A percentile compares a stretch with the other conserved stretches of the same genome.
Evolutionary conservation across 495 filamentous ascomycete species (phyloP).

Genomic region (Penicillium dipodomyicola): DNA sequence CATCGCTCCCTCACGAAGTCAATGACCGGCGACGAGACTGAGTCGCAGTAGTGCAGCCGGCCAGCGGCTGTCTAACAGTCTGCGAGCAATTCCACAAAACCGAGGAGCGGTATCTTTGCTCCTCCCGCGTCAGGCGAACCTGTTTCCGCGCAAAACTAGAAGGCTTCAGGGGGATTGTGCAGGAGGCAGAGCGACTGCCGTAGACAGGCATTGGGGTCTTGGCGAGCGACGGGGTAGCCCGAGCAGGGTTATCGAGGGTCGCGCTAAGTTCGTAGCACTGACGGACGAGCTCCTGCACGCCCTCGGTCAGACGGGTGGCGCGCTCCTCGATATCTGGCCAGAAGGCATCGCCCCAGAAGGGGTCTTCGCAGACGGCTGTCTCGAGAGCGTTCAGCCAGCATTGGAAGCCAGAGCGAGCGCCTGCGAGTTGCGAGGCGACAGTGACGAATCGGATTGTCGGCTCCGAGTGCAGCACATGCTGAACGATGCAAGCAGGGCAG

Average conservation of each 20-base stretch:
- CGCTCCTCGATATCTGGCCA: conserved; percentile 55
- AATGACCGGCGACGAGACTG: conserved; percentile 29
- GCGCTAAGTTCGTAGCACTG: conserved; percentile 51
- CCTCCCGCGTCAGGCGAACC: conserved; percentile 33
- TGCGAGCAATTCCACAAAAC: conserved; percentile 27
- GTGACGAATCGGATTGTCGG: conserved; percentile 58
- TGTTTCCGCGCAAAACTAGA: conserved; percentile 36
- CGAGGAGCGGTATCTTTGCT: conserved; percentile 31
- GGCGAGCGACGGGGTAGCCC: conserved; percentile 23
- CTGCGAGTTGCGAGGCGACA: conserved; percentile 53
- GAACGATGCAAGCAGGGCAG: conserved; percentile 57
- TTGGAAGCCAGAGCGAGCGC: conserved; percentile 47
- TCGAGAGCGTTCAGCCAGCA: conserved; percentile 57
- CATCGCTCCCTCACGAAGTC: conserved; percentile 21
- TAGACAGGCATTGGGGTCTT: conserved; percentile 18
- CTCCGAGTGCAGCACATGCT: conserved; percentile 55
- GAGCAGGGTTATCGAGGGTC: conserved; percentile 29
- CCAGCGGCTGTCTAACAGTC: conserved; percentile 27
- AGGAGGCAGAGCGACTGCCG: conserved; percentile 17
- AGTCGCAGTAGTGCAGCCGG: conserved; percentile 15
- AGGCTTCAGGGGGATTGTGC: conserved; percentile 31
- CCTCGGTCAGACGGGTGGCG: conserved; percentile 48
- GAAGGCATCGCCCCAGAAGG: conserved; percentile 56
- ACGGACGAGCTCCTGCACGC: conserved; percentile 53
- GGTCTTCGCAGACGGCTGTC: conserved; percentile 51